Percentiles rank a stretch among this genome's conserved stretches.
Evolutionary conservation across 148 eudicot genomes (phyloP).

Genomic region (Spergularia marina): DNA sequence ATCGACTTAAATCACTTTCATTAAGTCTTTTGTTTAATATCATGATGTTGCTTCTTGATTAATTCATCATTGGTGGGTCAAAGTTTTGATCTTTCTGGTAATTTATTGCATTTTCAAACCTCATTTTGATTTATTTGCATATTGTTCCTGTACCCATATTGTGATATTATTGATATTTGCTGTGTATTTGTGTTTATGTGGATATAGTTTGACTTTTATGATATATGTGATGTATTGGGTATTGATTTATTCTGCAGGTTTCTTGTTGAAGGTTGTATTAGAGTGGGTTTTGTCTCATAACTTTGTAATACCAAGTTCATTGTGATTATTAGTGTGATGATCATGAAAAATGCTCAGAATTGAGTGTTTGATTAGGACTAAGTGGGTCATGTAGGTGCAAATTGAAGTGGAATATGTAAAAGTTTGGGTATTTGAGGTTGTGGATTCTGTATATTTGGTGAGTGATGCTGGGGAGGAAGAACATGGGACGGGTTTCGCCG

Average conservation of each 20-base stretch:
- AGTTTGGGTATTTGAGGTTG: constrained; percentile 11
- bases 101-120: not conserved
- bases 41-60: not conserved
- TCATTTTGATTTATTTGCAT: not conserved
- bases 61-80: constrained; percentile 1
- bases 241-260: constrained; percentile 31
- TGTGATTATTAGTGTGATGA: constrained; percentile 9
- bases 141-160: constrained; percentile 16
- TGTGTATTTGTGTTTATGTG: not conserved
- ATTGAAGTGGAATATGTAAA: constrained; percentile 13
- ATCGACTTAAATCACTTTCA: constrained; percentile 21
- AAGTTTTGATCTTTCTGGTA: constrained; percentile 24
- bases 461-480: constrained; percentile 60
- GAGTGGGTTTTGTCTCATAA: constrained; percentile 18
- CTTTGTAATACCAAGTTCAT: not conserved
- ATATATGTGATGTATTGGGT: constrained; percentile 15
- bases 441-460: constrained; percentile 1
- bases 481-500: constrained; percentile 55
- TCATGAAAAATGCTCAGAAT: constrained; percentile 8
- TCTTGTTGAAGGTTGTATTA: constrained; percentile 28
- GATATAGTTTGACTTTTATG: constrained; percentile 22
- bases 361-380: not conserved
- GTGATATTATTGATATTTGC: constrained; percentile 18
- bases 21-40: not conserved
- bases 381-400: constrained; percentile 2